Evolutionary conservation across 306 rosid species (phyloP).

Genomic region (Lathyrus sativus): DNA sequence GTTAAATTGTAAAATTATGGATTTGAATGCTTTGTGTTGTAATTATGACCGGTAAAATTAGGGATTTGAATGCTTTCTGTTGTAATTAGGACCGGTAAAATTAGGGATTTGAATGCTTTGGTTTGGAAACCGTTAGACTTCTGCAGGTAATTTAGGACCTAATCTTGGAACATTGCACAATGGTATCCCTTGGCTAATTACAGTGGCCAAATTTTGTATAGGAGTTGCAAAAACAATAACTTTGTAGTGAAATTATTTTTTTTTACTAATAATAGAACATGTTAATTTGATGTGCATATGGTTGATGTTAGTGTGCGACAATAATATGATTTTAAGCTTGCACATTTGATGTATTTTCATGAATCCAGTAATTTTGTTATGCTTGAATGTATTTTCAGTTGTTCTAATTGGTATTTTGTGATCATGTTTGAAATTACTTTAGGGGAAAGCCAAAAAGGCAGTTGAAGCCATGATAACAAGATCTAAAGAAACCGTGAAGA

Average conservation of each 20-base stretch:
- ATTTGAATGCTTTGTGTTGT: too few species aligned
- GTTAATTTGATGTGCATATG: neutral
- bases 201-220: neutral
- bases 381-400: constrained; percentile 18
- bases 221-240: neutral
- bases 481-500: constrained; percentile 65
- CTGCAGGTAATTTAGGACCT: too few species aligned
- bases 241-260: neutral
- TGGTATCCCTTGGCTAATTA: too few species aligned
- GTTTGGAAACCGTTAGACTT: too few species aligned
- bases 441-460: constrained; percentile 88
- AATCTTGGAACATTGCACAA: too few species aligned
- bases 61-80: too few species aligned
- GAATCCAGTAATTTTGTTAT: neutral
- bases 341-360: neutral
- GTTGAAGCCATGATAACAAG: constrained; percentile 94
- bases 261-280: neutral
- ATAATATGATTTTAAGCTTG: constrained; percentile 7
- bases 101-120: too few species aligned
- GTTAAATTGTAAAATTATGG: too few species aligned
- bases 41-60: too few species aligned
- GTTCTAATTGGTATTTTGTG: constrained; percentile 3
- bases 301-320: neutral
- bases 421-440: constrained; percentile 26
- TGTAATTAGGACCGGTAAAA: too few species aligned